Evolutionary conservation across 1,139 yeast genomes (phyloP).

Genomic region (Yamadazyma mexicana): DNA sequence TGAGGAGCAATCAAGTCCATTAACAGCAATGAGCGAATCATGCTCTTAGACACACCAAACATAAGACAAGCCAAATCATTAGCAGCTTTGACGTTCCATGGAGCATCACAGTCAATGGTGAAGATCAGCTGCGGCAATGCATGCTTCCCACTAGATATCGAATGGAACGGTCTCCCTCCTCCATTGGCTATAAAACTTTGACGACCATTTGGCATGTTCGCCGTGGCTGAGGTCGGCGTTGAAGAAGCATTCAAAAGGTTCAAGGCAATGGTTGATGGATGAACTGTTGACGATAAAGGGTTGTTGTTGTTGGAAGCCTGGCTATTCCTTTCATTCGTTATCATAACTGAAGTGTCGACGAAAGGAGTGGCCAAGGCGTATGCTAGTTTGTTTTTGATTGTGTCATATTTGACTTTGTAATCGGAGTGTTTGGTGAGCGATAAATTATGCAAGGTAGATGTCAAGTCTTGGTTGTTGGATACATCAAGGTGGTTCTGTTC

Average conservation of each 20-base stretch:
- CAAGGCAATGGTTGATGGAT: constrained; percentile 31
- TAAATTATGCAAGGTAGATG: constrained; percentile 56
- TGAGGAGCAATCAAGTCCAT: constrained; percentile 79
- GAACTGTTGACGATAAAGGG: constrained; percentile 19
- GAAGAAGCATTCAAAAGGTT: constrained; percentile 20
- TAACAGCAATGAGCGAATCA: constrained; percentile 62
- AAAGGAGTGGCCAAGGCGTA: constrained; percentile 78
- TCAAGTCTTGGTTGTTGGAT: constrained; percentile 39
- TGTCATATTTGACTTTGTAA: constrained; percentile 32
- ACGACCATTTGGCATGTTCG: neutral
- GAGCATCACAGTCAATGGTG: constrained; percentile 72
- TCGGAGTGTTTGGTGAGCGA: constrained; percentile 39
- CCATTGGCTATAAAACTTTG: constrained; percentile 1
- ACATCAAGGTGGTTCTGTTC: constrained; percentile 35
- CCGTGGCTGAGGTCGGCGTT: too few relatives aligned
- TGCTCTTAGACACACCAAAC: constrained; percentile 75
- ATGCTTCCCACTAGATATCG: constrained; percentile 63
- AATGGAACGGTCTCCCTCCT: constrained; percentile 52
- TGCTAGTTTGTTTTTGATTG: constrained; percentile 52
- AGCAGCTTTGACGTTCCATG: constrained; percentile 81
- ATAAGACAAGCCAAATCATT: constrained; percentile 87
- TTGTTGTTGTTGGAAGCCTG: constrained; percentile 14
- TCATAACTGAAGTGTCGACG: constrained; percentile 52
- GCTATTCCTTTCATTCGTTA: constrained; percentile 29
- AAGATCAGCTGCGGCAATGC: constrained; percentile 79